Conservation (phyloP, 768 basidiomycete species). For the Mycena venus region DNA sequence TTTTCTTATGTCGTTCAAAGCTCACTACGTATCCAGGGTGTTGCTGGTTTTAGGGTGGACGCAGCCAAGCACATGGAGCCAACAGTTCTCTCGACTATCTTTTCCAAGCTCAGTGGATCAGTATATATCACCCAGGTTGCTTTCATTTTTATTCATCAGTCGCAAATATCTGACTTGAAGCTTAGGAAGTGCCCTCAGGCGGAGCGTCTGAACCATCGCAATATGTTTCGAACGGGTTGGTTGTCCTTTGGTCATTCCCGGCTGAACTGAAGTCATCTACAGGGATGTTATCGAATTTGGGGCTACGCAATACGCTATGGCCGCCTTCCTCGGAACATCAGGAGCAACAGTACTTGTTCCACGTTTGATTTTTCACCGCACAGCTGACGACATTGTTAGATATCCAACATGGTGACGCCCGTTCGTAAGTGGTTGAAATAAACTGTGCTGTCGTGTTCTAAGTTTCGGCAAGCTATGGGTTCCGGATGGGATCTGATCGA, state of each 20-base stretch:
- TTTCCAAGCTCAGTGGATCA: conserved; percentile 36
- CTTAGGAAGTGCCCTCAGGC: conserved; percentile 30
- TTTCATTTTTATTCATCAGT: conserved; percentile 6
- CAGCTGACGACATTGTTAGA: conserved; percentile 11
- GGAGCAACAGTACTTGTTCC: conserved; percentile 31
- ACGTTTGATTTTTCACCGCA: not conserved
- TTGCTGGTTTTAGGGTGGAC: conserved; percentile 19
- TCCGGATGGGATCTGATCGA: conserved; percentile 49
- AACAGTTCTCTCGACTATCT: conserved; percentile 53
- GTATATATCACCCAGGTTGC: conserved; percentile 56
- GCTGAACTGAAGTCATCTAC: not conserved
- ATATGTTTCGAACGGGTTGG: conserved; percentile 49
- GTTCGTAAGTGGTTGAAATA: conserved; percentile 30
- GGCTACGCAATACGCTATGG: conserved; percentile 48
- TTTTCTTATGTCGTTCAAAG: not conserved
- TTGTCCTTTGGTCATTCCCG: not conserved
- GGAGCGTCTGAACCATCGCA: conserved; percentile 53
- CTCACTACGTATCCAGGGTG: not conserved
- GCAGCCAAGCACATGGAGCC: conserved; percentile 17
- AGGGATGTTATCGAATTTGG: conserved; percentile 62
- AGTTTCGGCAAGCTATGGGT: not conserved
- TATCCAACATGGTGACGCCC: conserved; percentile 48
- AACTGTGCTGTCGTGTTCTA: not conserved
- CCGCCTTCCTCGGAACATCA: conserved; percentile 47
- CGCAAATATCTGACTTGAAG: not conserved